Evolutionary conservation across 768 basidiomycete species (phyloP).

Genomic region (Tricholoma furcatifolium): DNA sequence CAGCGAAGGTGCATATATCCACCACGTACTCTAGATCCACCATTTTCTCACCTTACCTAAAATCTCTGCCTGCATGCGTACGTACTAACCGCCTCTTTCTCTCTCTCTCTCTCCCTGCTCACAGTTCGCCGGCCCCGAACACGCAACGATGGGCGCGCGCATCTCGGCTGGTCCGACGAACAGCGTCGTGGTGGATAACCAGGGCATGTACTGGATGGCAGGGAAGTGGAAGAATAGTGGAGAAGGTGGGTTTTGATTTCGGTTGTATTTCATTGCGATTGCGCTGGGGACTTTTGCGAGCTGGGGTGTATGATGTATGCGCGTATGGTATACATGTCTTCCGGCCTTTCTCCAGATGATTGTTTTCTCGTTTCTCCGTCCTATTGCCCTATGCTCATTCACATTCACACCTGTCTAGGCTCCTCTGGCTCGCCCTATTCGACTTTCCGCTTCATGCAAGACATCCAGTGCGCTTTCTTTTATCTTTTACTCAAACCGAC

Average conservation of each 20-base stretch:
- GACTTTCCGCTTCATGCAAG: slow-evolving; percentile 82
- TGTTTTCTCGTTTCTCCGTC: background rate
- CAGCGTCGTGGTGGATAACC: slow-evolving; percentile 80
- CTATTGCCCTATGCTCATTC: background rate
- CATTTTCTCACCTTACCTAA: background rate
- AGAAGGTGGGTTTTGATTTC: slow-evolving; percentile 54
- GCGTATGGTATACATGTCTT: background rate
- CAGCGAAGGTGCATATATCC: background rate
- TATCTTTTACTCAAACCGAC: background rate
- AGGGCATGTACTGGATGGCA: slow-evolving; percentile 86
- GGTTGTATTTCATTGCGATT: background rate
- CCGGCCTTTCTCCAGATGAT: background rate
- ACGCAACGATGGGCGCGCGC: slow-evolving; percentile 56
- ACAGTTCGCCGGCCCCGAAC: slow-evolving; percentile 75
- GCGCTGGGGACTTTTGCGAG: too few relatives aligned
- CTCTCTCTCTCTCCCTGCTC: too few relatives aligned
- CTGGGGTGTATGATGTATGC: background rate
- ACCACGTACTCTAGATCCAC: background rate
- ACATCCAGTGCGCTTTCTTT: slow-evolving; percentile 64
- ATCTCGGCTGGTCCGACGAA: slow-evolving; percentile 82
- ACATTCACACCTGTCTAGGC: slow-evolving; percentile 38
- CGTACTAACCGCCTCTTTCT: background rate
- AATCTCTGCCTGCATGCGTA: too few relatives aligned
- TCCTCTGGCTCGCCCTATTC: slow-evolving; percentile 90
- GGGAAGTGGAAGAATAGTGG: slow-evolving; percentile 97